Evolutionary conservation across 345 rosid species (phyloP).

Genomic region (Aquilaria malaccensis): DNA sequence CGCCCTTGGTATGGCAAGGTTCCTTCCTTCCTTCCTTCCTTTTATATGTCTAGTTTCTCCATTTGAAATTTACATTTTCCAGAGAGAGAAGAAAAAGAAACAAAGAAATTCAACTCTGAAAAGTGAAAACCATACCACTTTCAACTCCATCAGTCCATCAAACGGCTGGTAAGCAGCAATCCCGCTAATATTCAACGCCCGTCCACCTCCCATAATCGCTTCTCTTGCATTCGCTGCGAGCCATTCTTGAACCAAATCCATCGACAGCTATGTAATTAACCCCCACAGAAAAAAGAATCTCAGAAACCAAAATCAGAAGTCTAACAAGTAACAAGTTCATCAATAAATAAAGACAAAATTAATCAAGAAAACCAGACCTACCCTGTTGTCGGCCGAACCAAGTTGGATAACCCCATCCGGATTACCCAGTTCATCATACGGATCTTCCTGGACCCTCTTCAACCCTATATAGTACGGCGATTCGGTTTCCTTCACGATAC

Average conservation of each 20-base stretch:
- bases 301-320: background rate
- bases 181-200: slow-evolving; percentile 38
- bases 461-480: slow-evolving; percentile 45
- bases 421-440: slow-evolving; percentile 51
- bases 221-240: slow-evolving; percentile 43
- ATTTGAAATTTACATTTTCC: too few species aligned
- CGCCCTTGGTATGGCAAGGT: too few species aligned
- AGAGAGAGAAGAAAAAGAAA: background rate
- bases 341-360: slow-evolving; percentile 2
- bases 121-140: slow-evolving; percentile 44
- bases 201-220: slow-evolving; percentile 36
- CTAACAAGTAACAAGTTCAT: background rate
- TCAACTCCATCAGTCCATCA: slow-evolving; percentile 66
- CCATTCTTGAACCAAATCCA: slow-evolving; percentile 62
- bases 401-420: slow-evolving; percentile 80
- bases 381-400: slow-evolving; percentile 67
- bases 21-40: too few species aligned
- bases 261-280: slow-evolving; percentile 27
- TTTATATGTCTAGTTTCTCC: too few species aligned
- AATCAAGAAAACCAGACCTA: slow-evolving; percentile 6
- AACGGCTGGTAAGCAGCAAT: slow-evolving; percentile 67
- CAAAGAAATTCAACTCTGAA: background rate
- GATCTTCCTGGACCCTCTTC: slow-evolving; percentile 56
- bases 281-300: background rate
- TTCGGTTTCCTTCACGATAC: slow-evolving; percentile 44